These are phyloP conservation scores for Zasmidium angulare DNA, from an alignment of 2,329 filamentous ascomycete genomes.

Conservation along the genomic window DNA sequence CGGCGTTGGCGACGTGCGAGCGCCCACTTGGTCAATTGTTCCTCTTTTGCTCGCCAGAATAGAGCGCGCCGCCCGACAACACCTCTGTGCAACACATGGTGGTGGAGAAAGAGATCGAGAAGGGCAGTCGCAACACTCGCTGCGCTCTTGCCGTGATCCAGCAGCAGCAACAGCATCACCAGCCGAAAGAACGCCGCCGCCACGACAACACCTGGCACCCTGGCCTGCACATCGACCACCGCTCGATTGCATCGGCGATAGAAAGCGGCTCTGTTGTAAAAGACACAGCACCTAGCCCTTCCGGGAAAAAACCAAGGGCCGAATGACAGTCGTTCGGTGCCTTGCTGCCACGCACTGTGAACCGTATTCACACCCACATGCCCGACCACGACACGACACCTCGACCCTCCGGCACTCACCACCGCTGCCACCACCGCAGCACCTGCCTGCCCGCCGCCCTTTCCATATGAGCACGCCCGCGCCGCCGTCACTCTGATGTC, in stretches of 20 bases:
- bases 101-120: not conserved
- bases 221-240: not conserved
- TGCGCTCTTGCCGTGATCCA: too few relatives aligned
- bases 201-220: not conserved
- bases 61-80: too few relatives aligned
- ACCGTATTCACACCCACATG: not conserved
- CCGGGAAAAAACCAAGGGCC: not conserved
- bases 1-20: not conserved
- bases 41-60: too few relatives aligned
- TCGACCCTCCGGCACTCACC: not conserved
- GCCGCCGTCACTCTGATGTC: slow-evolving; percentile 21
- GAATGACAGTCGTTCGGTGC: not conserved
- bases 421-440: not conserved
- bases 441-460: not conserved
- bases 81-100: not conserved
- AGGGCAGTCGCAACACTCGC: too few relatives aligned
- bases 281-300: not conserved
- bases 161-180: too few relatives aligned
- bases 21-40: too few relatives aligned
- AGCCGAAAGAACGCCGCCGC: not conserved
- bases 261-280: not conserved
- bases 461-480: slow-evolving; percentile 4
- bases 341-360: not conserved
- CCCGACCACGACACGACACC: not conserved
- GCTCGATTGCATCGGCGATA: not conserved